Base-by-base conservation (phyloP, 495 filamentous ascomycete species). In the Xylaria bambusicola region DNA sequence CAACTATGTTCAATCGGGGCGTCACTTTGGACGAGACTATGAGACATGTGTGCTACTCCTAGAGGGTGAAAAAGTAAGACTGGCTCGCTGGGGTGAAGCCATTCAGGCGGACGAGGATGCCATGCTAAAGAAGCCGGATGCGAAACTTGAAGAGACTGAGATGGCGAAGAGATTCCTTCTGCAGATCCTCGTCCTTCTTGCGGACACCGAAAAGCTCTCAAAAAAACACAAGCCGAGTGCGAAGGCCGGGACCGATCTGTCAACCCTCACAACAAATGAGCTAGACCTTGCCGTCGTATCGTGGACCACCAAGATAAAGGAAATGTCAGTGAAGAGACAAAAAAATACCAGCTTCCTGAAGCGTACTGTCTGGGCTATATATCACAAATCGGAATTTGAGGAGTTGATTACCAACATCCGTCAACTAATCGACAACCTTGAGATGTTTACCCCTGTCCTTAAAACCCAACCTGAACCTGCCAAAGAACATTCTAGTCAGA, bases 21-120 rank as follows among this genome's bases (percentile, higher is more conserved):
- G 45, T 18, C 45, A 48, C 21, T 48, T 48, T 6, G 45, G 45
- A 48, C 21, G 45, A 31, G 45, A 48, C 45, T 48, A 26, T 48
- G 12, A 48, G 24, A 48, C 45, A n/a, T 48, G 45, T 48, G 6
- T 21, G 2, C 24, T 48, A 0, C 45, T 48, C 24, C 45, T 48
- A 0, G 45, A 8, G 26, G 9, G 24, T 12, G 45, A 23, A 5
- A 48, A 48, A 48, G 18, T 48, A 6, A 21, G 45, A 29, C 24
- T 48, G 9, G 23, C 45, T 27, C 45, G 45, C 24, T 48, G 45
- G 45, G 45, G 45, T 2, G 45, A 48, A 29, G 45, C 45, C 2
- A 15, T 48, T 29, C 24, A 48, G 12, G 18, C 29, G 1, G 13
- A 48, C 3, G 9, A 17, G 24, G 45, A 48, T 48, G 23, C 45